Evolutionary conservation across 2,329 filamentous ascomycete genomes (phyloP), one percentile per base, ranked within the genome.

Genomic region (Byssoonygena ceratinophila): DNA sequence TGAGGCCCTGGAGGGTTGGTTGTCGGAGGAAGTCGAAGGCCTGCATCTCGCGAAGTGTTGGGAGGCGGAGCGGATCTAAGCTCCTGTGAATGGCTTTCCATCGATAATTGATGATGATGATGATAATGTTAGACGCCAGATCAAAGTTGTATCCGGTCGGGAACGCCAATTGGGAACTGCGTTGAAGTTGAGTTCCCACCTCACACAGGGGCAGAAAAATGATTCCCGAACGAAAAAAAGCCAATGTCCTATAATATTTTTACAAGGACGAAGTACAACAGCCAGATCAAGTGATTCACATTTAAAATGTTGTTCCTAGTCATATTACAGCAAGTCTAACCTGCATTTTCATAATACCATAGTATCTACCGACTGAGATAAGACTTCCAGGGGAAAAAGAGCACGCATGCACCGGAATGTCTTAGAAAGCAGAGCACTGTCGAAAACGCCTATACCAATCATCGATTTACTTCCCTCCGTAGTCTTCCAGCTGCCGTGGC

Each of bases 1-100:
- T 78, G 77, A 9, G 82, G 77, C 16, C 81, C 79, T 0, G 90
- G 89, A 23, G 91, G 91, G 60, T 94, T 87, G 66, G 89, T 95
- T 59, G 87, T 94, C 31, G 83, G 74, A 0, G 91, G 91, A 2
- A 97, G 79, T 60, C 83, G 72, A 8, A 81, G 71, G 56, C 70
- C 73, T 9, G 72, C 63, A 53, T 71, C 67, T 39, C 66, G 64
- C 29, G 61, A 58, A 8, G 59, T 54, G 27, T 59, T 55, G n/a
- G 61, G 60, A 29, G 64, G 63, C 25, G 54, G 52, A 31, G 20
- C 48, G 22, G 46, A 18, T 32, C 52, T 48, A 12, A 14, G 50
- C 6, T 53, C 51, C 22, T 39, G 14, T 22, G 12, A 22, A n/a
- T 14, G 31, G 20, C 3, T 29, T 16, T 53, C 44, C 41, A 53